phyloP scores from a whole-genome alignment of 768 basidiomycete species.

The Collybiopsis luxurians region DNA sequence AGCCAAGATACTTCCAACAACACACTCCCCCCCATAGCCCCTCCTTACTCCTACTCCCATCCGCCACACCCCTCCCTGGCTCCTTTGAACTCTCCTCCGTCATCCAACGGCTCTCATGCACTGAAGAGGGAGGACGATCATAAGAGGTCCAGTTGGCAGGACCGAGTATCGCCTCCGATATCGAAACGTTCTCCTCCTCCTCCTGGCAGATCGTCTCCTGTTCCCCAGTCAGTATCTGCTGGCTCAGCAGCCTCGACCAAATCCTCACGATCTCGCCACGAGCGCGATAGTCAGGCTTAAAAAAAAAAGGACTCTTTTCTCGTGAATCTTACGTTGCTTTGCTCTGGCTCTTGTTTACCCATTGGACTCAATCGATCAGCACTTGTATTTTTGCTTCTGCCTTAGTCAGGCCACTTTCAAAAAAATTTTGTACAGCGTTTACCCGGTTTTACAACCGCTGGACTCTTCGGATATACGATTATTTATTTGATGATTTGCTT shows the following conservation, averaged over 20 bases:
- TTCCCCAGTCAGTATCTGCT: not conserved
- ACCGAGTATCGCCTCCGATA: not conserved
- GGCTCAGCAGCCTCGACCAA: not conserved
- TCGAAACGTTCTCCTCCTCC: not conserved
- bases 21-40: slow-evolving; percentile 7
- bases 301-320: no score
- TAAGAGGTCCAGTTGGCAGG: slow-evolving; percentile 2
- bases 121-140: slow-evolving; percentile 1
- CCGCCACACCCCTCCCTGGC: slow-evolving; percentile 5
- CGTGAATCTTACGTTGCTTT: no score
- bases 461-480: no score
- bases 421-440: no score
- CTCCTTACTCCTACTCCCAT: slow-evolving; percentile 9
- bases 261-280: not conserved
- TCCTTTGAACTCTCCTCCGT: slow-evolving; percentile 4
- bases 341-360: no score
- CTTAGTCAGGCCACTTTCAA: no score
- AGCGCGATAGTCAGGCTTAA: no score
- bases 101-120: not conserved
- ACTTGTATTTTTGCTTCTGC: no score
- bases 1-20: not conserved
- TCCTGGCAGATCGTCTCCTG: not conserved
- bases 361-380: no score
- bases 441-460: no score
- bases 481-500: no score